phyloP scores from a whole-genome alignment of 1,284 basidiomycete genomes.

The Apiotrichum montevideense region DNA sequence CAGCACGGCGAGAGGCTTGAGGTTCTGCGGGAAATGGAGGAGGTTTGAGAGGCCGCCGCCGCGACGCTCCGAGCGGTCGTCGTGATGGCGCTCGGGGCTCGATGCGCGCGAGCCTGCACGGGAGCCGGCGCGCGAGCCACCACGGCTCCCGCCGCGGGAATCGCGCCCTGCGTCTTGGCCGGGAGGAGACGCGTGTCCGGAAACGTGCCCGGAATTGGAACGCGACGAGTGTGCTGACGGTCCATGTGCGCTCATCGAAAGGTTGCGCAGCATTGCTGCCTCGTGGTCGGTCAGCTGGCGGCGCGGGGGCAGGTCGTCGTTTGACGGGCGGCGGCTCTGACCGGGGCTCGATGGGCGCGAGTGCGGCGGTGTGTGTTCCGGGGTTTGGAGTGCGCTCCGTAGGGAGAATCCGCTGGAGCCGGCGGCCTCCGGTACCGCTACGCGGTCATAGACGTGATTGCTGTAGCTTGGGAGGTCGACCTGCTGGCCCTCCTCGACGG shows the following conservation, averaged over 20 bases:
- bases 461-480: constrained; percentile 75
- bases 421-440: constrained; percentile 66
- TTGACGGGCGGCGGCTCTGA: not conserved
- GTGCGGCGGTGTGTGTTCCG: constrained; percentile 37
- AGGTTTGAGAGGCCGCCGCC: constrained; percentile 13
- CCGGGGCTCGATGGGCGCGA: constrained; percentile 22
- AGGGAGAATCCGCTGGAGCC: constrained; percentile 25
- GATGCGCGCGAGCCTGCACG: constrained; percentile 50
- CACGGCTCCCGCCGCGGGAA: constrained; percentile 42
- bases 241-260: constrained; percentile 26
- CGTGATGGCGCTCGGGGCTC: constrained; percentile 40
- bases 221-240: not conserved
- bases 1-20: constrained; percentile 15
- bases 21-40: constrained; percentile 16
- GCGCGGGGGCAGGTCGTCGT: constrained; percentile 39
- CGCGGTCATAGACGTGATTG: constrained; percentile 79
- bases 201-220: not conserved
- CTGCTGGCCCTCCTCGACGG: constrained; percentile 53
- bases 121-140: constrained; percentile 49
- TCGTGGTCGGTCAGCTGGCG: constrained; percentile 62
- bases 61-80: not conserved
- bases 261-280: constrained; percentile 67
- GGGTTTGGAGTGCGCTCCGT: constrained; percentile 25
- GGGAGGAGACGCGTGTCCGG: not conserved
- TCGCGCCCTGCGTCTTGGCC: not conserved